phyloP scores from a whole-genome alignment of 257 asterid genomes.

The Capsicum rhomboideum region DNA sequence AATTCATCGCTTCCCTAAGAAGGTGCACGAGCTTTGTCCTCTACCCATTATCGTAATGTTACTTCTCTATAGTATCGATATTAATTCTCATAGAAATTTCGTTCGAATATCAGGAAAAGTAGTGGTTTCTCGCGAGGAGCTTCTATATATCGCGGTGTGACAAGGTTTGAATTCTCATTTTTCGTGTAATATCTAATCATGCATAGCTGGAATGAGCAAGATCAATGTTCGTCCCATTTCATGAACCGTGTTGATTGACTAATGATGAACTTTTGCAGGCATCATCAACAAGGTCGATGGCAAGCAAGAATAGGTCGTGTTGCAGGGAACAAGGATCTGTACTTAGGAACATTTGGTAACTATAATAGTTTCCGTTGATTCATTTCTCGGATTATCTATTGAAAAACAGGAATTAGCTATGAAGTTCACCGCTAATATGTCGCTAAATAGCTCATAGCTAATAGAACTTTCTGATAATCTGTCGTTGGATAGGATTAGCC shows the following conservation, averaged over 20 bases:
- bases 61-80: neutral
- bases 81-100: neutral
- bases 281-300: slow-evolving; percentile 82
- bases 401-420: neutral
- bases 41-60: neutral
- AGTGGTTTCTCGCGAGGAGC: slow-evolving; percentile 79
- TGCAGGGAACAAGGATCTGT: slow-evolving; percentile 71
- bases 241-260: neutral
- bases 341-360: slow-evolving; percentile 68
- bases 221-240: neutral
- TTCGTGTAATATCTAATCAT: neutral
- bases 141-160: slow-evolving; percentile 68
- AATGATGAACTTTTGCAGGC: slow-evolving; percentile 16
- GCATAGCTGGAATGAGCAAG: neutral
- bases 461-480: neutral
- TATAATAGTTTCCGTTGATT: neutral
- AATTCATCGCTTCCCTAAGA: slow-evolving; percentile 86
- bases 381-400: neutral
- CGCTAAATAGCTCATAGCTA: neutral
- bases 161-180: slow-evolving; percentile 30
- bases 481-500: neutral
- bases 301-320: slow-evolving; percentile 78
- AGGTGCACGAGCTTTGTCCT: slow-evolving; percentile 27
- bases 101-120: slow-evolving; percentile 39
- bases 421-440: neutral